These are phyloP conservation scores for Saccharomycopsis guyanensis DNA, from an alignment of 805 yeast genomes.

Conservation along the genomic window DNA sequence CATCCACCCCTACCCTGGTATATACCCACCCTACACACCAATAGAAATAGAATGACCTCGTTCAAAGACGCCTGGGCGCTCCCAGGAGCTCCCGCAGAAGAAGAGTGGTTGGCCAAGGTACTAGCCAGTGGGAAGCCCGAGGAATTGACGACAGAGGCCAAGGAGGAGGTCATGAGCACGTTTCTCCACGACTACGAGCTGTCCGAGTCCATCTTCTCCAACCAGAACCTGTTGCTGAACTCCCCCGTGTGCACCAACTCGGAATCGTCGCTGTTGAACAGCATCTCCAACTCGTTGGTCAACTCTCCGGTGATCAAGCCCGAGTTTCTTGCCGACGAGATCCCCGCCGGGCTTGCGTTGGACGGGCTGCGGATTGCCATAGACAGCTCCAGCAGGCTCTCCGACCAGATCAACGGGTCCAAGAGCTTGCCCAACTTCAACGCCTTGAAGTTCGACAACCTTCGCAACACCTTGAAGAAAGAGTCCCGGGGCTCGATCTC, in stretches of 20 bases:
- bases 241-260: background rate
- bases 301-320: constrained; percentile 28
- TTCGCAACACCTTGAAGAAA: background rate
- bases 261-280: constrained; percentile 15
- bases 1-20: too few species aligned
- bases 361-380: too few species aligned
- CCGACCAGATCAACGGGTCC: constrained; percentile 2
- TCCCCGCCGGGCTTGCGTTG: constrained; percentile 17
- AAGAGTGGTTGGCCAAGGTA: constrained; percentile 11
- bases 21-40: too few species aligned
- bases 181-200: constrained; percentile 8
- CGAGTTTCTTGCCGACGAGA: constrained; percentile 33
- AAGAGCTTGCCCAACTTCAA: constrained; percentile 9
- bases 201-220: constrained; percentile 3
- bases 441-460: constrained; percentile 6
- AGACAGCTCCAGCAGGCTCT: background rate
- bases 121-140: constrained; percentile 1
- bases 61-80: too few species aligned
- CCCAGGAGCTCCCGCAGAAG: too few species aligned
- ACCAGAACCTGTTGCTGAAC: constrained; percentile 2
- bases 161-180: background rate
- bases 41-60: too few species aligned
- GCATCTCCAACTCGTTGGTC: constrained; percentile 25
- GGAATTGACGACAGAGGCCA: background rate
- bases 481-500: background rate